Evolutionary conservation across 495 filamentous ascomycete genomes (phyloP), one percentile per base, ranked within the genome.

Genomic region (Mytilinidion resinicola): DNA sequence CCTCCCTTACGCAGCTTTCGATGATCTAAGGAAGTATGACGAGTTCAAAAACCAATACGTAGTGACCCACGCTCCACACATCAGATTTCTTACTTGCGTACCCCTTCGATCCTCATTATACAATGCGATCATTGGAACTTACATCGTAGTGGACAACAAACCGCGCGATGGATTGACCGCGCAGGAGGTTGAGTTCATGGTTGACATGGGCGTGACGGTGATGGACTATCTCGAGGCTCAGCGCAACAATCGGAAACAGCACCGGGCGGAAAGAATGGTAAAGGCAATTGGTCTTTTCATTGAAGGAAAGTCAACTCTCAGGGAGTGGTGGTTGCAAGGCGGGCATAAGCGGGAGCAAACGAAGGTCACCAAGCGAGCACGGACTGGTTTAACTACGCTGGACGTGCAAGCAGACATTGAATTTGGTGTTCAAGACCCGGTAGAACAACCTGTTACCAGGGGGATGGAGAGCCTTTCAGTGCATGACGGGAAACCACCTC

Each of bases 241-340:
- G 2, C 15, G 14, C 15, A 79, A 81, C 39, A 78, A 79, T 1
- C 77, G 80, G 7, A 80, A 84, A 55, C 79, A 82, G 19, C 73
- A 76, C 11, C 74, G 82, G 14, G 79, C 78, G 6, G 77, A 81
- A 49, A 78, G 81, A 15, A 77, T 88, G 66, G 82, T 82, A 10
- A 73, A 74, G 10, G 83, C 83, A 4, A 66, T 89, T 38, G 84
- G 82, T 37, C 80, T 74, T 44, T 88, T 88, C 67, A 82, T 85
- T 1, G 83, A 86, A 55, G 78, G 78, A 0, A 74, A 74, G 14
- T 11, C 9, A 1, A 46, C 10, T 46, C 48, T 30, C 14, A 0
- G n/a, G 9, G 33, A 51, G 10, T 15, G 6, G 48, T 51, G 20
- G 20, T 25, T 11, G 14, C 25, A 30, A 30, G 25, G 25, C 25